Conservation (phyloP, 2,329 filamentous ascomycete species). For the Sporothrix sp. region DNA sequence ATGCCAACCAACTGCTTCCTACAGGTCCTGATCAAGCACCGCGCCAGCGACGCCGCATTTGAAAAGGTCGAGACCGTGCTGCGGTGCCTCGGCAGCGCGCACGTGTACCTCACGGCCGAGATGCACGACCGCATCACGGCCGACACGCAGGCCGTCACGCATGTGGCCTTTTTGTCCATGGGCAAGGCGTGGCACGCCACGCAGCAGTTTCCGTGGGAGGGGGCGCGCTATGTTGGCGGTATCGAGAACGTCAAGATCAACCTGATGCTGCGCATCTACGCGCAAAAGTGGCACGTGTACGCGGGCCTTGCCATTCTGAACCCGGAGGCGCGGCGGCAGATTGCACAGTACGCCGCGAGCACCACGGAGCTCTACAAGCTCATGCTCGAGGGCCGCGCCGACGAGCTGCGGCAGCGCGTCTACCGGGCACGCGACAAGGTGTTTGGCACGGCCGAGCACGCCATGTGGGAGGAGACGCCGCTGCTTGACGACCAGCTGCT, state of each 20-base stretch:
- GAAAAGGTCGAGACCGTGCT: conserved; percentile 72
- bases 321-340: conserved; percentile 82
- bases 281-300: conserved; percentile 99
- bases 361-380: conserved; percentile 94
- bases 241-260: conserved; percentile 99
- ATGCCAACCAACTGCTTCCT: neutral
- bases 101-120: conserved; percentile 76
- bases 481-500: conserved; percentile 76
- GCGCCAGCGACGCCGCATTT: conserved; percentile 67
- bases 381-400: conserved; percentile 77
- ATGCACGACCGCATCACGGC: conserved; percentile 96
- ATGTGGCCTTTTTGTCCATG: conserved; percentile 95
- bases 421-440: conserved; percentile 57
- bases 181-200: conserved; percentile 96
- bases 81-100: conserved; percentile 72
- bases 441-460: conserved; percentile 59
- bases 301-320: conserved; percentile 95
- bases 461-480: conserved; percentile 51
- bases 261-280: conserved; percentile 91
- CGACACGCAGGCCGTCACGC: conserved; percentile 95
- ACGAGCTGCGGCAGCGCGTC: conserved; percentile 65
- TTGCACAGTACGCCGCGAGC: conserved; percentile 83
- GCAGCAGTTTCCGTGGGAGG: conserved; percentile 93
- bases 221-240: conserved; percentile 87
- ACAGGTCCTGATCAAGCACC: conserved; percentile 78